Percentiles rank a stretch among this genome's conserved stretches.
These are phyloP conservation scores for Ophiostoma sp. DNA, from an alignment of 2,329 filamentous ascomycete species.

Conservation along the genomic window DNA sequence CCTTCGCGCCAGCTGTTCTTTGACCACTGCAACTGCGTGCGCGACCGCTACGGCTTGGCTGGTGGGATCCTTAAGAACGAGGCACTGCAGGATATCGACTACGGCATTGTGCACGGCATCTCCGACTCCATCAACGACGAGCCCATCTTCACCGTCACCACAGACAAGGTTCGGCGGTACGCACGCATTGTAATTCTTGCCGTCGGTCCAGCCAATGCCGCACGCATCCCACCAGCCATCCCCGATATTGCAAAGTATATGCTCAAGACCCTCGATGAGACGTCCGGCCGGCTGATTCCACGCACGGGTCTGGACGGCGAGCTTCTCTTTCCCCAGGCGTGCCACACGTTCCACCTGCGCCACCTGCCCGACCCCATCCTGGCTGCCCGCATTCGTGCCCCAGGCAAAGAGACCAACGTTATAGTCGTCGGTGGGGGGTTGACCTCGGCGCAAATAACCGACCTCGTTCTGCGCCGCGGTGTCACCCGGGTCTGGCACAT, in stretches of 20 bases:
- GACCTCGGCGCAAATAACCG: conserved; percentile 62
- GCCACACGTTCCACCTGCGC: conserved; percentile 40
- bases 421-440: neutral
- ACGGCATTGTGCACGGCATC: neutral
- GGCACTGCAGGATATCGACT: conserved; percentile 43
- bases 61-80: conserved; percentile 55
- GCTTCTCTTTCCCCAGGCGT: conserved; percentile 50
- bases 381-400: conserved; percentile 45
- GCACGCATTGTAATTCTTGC: neutral
- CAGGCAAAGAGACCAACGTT: conserved; percentile 38
- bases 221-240: neutral
- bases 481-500: conserved; percentile 65
- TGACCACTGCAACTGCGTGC: conserved; percentile 56
- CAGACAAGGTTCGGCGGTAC: neutral
- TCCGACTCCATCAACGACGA: neutral
- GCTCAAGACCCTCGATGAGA: neutral
- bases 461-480: conserved; percentile 59
- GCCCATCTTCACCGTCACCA: neutral
- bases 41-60: conserved; percentile 54
- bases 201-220: neutral
- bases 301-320: conserved; percentile 42
- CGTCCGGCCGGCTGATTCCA: neutral
- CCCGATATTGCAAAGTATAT: neutral
- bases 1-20: conserved; percentile 58
- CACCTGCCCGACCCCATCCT: conserved; percentile 52